Evolutionary conservation across 2,329 filamentous ascomycete species (phyloP), one percentile per base, ranked within the genome.

Genomic region (Aspergillus sp.): DNA sequence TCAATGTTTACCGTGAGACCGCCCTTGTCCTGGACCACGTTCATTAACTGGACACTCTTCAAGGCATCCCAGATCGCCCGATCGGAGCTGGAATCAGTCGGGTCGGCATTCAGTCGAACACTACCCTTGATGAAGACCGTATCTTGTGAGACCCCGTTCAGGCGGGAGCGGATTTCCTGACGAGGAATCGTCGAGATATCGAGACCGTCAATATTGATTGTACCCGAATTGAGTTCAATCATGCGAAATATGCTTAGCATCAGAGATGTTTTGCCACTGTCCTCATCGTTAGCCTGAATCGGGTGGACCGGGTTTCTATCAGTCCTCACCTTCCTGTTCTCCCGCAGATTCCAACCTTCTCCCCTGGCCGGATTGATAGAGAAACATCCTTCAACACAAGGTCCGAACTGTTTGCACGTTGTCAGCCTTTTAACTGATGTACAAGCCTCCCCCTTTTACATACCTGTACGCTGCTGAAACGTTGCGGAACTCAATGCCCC

Each of bases 341-440:
- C 24, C 75, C 75, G 54, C 75, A 77, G 33, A 78, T 73, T 4
- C 70, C 75, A 34, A 77, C 68, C 57, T 77, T 77, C 58, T 77
- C 72, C 17, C 75, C 76, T 15, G 68, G 63, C 5, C 70, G 54
- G 42, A 85, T 76, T 2, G 72, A 70, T 1, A 86, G 64, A 8
- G 73, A 79, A 33, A 85, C 70, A 20, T 78, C 65, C n/a, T 75
- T 71, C 51, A 83, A 71, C 2, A 81, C 77, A 33, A 67, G 69
- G 45, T 74, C 70, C 5, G 64, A 61, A 3, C 22, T 41, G 19
- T 54, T 64, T 55, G 63, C 45, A 30, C 9, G 1, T 11, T 11
- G 27, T 30, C 9, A 30, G 64, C 56, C 58, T 69, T 66, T 7
- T 34, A 6, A 11, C 12, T 7, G 6, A 19, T 5, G 8, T 4